phyloP scores from a whole-genome alignment of 345 rosid genomes.

The Gossypium turneri region DNA sequence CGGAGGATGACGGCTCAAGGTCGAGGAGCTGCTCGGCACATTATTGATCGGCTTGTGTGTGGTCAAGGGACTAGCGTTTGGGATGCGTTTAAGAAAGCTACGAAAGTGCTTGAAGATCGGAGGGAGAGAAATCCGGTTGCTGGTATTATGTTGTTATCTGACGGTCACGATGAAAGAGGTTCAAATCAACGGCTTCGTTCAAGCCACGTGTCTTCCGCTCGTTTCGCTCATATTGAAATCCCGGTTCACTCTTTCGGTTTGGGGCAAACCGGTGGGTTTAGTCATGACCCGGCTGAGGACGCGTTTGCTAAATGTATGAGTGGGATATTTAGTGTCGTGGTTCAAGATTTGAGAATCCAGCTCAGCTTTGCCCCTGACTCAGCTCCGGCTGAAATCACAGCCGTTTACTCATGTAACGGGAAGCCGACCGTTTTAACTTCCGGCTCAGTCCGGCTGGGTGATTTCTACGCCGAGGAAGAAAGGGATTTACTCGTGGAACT shows the following conservation, averaged over 20 bases:
- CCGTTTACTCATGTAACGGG: constrained; percentile 54
- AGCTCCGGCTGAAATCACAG: constrained; percentile 65
- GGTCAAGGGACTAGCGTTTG: constrained; percentile 53
- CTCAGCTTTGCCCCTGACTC: constrained; percentile 53
- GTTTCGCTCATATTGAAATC: constrained; percentile 69
- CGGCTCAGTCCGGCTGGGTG: constrained; percentile 64
- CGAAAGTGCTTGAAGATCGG: constrained; percentile 78
- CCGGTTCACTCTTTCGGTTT: constrained; percentile 57
- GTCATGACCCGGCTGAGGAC: constrained; percentile 53
- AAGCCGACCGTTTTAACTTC: constrained; percentile 46
- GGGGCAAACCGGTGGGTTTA: constrained; percentile 43
- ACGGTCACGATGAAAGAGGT: constrained; percentile 46
- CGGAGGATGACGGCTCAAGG: constrained; percentile 77
- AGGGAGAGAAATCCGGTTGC: constrained; percentile 72
- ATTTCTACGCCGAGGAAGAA: constrained; percentile 75
- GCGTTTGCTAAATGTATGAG: constrained; percentile 58
- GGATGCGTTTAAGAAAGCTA: constrained; percentile 71
- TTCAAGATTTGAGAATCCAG: constrained; percentile 68
- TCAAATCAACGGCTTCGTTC: constrained; percentile 26
- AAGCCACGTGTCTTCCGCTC: constrained; percentile 47
- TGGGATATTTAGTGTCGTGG: constrained; percentile 59
- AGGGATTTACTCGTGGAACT: constrained; percentile 71
- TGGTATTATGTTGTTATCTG: constrained; percentile 58
- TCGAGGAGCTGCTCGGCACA: constrained; percentile 48
- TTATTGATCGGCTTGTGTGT: constrained; percentile 53